These are phyloP conservation scores for Endothia cerciana DNA, from an alignment of 2,329 filamentous ascomycete genomes.

Conservation along the genomic window DNA sequence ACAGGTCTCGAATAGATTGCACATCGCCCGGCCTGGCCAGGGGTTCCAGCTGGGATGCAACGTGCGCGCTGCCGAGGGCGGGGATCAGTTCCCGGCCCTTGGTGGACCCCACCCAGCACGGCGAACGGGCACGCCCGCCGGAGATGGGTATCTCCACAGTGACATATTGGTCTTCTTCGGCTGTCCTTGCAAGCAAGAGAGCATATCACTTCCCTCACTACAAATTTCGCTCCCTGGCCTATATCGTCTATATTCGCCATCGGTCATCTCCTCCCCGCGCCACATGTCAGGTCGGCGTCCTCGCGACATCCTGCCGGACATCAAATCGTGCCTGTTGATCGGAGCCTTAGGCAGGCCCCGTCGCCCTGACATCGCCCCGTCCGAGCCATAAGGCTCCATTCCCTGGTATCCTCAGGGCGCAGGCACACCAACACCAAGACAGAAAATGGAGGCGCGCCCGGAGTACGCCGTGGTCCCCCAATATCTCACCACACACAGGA, in stretches of 20 bases:
- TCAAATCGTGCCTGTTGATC: too few species aligned
- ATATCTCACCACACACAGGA: too few species aligned
- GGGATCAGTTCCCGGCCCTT: not conserved
- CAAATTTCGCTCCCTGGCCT: not conserved
- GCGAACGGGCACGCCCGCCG: not conserved
- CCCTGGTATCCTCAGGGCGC: not conserved
- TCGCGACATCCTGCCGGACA: not conserved
- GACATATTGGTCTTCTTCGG: not conserved
- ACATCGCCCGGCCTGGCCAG: not conserved
- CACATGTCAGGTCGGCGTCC: too few species aligned
- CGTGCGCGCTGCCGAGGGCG: slow-evolving; percentile 7
- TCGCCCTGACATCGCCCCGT: too few species aligned
- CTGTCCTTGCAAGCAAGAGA: not conserved
- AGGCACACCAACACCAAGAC: not conserved
- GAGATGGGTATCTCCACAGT: slow-evolving; percentile 1
- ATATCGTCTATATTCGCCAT: not conserved
- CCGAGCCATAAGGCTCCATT: not conserved
- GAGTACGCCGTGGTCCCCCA: not conserved
- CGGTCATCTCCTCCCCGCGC: not conserved
- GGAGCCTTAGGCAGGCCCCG: too few species aligned
- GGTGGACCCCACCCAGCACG: not conserved
- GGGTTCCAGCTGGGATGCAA: slow-evolving; percentile 16
- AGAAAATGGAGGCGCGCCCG: not conserved
- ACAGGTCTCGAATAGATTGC: slow-evolving; percentile 20
- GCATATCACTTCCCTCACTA: not conserved